Evolutionary conservation across 2,329 filamentous ascomycete species (phyloP), one percentile per base, ranked within the genome.

Genomic region (Myriosclerotinia curreyana): DNA sequence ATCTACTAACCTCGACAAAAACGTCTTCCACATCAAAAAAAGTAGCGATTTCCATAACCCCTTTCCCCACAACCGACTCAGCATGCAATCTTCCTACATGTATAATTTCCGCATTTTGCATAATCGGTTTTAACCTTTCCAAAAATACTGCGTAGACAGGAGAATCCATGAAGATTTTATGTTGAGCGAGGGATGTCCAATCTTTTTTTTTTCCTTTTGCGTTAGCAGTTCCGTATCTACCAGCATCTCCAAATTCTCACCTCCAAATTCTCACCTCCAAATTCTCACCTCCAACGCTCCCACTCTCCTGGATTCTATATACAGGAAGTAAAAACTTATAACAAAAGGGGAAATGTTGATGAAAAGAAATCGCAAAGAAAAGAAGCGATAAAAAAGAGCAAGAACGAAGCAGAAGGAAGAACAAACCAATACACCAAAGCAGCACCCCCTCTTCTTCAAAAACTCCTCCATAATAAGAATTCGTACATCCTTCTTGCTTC

Each of bases 101-200:
- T 40, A 67, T 63, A 8, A 71, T 51, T 12, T 68, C 65, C 6
- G 65, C 44, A 34, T n/a, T 40, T 8, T 59, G 53, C 17, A 68
- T 55, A 17, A 73, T 55, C 0, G 61, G 6, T 2, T 2, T 1
- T 12, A 73, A 36, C 1, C 22, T 36, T 9, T 50, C 7, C 5
- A 76, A 55, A 67, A 82, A 80, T 2, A 76, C 71, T 0, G 44
- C 55, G 71, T 81, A 82, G 28, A 53, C 62, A 11, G 74, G 70
- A 0, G 70, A 72, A 3, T 67, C 52, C 54, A 74, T 75, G 73
- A 82, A 82, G 34, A 69, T 64, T 50, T 76, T 65, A 74, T 82
- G 79, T 8, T 70, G 40, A 25, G 73, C 67, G 44, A 78, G 55
- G 40, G 67, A 72, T 25, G 77, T 74, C 81, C 80, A 83, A 50